Evolutionary conservation across 441 rosid genomes (phyloP), one percentile per base, ranked within the genome.

Genomic region (Pelargonium australe): DNA sequence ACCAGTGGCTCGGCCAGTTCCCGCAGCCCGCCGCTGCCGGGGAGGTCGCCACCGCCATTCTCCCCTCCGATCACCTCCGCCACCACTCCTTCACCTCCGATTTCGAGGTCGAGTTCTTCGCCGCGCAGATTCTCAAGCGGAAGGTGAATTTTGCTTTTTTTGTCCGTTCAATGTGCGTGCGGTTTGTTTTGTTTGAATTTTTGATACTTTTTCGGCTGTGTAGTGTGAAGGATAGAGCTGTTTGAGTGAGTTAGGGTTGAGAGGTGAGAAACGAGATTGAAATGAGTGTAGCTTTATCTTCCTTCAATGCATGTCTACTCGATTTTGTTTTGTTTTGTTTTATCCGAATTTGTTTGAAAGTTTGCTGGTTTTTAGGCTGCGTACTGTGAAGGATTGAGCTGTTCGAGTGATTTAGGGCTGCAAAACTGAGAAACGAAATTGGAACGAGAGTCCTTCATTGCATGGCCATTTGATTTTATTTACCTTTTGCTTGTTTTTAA

Each of bases 1-100:
- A 94, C 75, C 98, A 91, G 77, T 94, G 97, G 98, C 88, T 94
- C 11, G 96, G 88, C 76, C 98, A 89, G 69, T 91, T 91, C 77
- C 97, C 89, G 81, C 96, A 84, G 71, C 88, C 92, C 45, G 85
- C 85, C 47, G 87, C 89, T 9, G 94, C 92, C 74, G 88, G 97
- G 97, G 89, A 89, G 70, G 91, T 89, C 58, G 95, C 97, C 78
- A 84, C 88, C 70, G 87, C 96, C 78, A 86, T 94, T 40, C 98
- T 94, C 79, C 84, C 90, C 83, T 84, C 91, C 81, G 83, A 83
- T 72, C 86, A 75, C 40, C 83, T 55, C 66, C 62, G 11, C 66
- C 34, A 62, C 19, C 86, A 84, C 63, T 76, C 77, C 60, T 45
- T 80, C 75, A 47, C 70, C 74, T 72, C 92, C 70, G 82, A 79